phyloP scores from a whole-genome alignment of 2,329 filamentous ascomycete species.

The Aspergillus bombycis region DNA sequence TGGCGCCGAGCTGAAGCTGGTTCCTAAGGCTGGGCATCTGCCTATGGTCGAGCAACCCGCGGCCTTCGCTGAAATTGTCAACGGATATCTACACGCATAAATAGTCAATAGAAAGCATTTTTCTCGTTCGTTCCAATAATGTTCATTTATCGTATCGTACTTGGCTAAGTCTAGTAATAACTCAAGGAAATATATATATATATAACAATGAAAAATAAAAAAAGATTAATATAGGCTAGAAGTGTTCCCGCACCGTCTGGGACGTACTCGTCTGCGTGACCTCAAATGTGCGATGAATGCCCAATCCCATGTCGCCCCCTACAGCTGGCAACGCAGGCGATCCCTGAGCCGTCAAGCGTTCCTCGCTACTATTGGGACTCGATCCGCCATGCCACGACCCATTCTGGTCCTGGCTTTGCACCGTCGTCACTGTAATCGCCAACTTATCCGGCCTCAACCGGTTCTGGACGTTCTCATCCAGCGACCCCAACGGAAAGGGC shows the following conservation, averaged over 20 bases:
- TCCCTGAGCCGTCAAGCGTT: constrained; percentile 28
- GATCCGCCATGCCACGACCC: constrained; percentile 23
- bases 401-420: constrained; percentile 27
- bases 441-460: constrained; percentile 34
- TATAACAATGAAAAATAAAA: background rate
- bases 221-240: constrained; percentile 2
- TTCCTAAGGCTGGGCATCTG: constrained; percentile 75
- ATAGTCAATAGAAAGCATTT: background rate
- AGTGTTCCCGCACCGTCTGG: constrained; percentile 6
- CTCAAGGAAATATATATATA: background rate
- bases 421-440: constrained; percentile 33
- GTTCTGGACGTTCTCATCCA: constrained; percentile 23
- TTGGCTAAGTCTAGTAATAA: background rate
- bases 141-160: background rate
- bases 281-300: constrained; percentile 35
- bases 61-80: constrained; percentile 67
- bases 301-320: constrained; percentile 26
- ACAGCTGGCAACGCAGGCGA: constrained; percentile 11
- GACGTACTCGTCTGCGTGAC: constrained; percentile 27
- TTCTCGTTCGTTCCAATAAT: background rate
- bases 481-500: constrained; percentile 29
- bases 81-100: constrained; percentile 54
- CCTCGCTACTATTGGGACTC: constrained; percentile 32
- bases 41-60: constrained; percentile 79
- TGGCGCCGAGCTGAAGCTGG: constrained; percentile 63